A percentile compares a stretch with the other conserved stretches of the same genome.
Evolutionary conservation across 768 basidiomycete species (phyloP).

Genomic region (Lentinus brumalis): DNA sequence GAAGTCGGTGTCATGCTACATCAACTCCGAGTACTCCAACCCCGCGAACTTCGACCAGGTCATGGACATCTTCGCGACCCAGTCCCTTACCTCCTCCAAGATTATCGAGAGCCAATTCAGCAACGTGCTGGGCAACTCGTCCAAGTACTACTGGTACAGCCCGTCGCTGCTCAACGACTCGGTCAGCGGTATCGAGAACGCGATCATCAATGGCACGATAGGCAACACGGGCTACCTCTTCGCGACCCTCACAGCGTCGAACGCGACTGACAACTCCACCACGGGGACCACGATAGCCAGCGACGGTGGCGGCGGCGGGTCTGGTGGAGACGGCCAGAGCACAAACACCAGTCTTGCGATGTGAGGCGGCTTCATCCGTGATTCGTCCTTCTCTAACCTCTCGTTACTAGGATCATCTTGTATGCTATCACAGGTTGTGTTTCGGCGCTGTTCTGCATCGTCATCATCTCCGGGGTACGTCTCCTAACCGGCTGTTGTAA

Average conservation of each 20-base stretch:
- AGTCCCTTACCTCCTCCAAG: constrained; percentile 44
- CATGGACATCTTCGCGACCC: constrained; percentile 79
- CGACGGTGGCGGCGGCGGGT: constrained; percentile 6
- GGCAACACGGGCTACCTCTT: constrained; percentile 63
- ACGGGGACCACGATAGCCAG: constrained; percentile 25
- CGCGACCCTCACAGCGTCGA: constrained; percentile 66
- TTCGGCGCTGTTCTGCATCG: constrained; percentile 78
- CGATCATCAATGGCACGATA: constrained; percentile 46
- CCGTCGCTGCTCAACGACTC: constrained; percentile 62
- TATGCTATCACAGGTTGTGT: constrained; percentile 91
- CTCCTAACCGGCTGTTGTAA: constrained; percentile 3
- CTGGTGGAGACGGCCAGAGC: neutral
- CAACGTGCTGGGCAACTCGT: constrained; percentile 44
- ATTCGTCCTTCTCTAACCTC: neutral
- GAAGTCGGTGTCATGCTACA: constrained; percentile 69
- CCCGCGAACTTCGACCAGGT: constrained; percentile 66
- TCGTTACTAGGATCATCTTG: constrained; percentile 63
- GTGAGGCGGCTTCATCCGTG: constrained; percentile 39
- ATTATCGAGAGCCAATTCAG: constrained; percentile 59
- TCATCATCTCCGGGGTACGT: constrained; percentile 82
- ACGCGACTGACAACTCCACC: constrained; percentile 49
- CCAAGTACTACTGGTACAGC: constrained; percentile 58
- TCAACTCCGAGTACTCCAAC: constrained; percentile 72
- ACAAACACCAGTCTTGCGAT: constrained; percentile 56
- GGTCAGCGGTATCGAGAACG: constrained; percentile 41